Evolutionary conservation across 257 asterid genomes (phyloP), one percentile per base, ranked within the genome.

Genomic region (Echites panduratus): DNA sequence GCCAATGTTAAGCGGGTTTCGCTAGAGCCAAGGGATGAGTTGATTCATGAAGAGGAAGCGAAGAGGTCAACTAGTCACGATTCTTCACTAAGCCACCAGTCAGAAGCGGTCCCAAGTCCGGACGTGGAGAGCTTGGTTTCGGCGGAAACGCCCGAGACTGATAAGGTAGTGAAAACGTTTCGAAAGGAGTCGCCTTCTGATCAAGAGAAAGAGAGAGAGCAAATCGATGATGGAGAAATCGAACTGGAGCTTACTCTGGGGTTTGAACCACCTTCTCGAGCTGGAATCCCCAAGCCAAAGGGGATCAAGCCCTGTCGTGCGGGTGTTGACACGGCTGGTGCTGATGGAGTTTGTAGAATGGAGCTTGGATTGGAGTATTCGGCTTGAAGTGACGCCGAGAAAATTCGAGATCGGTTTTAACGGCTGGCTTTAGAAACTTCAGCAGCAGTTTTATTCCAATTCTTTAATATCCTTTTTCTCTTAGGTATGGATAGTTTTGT

Each of bases 71-170:
- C 87, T 27, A 89, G 97, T 74, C 96, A 87, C 19, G 91, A 84
- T 71, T 89, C 97, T 58, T 83, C 93, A 0, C 67, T 91, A 79
- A 87, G 96, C 79, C 97, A 91, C 73, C 94, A 89, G 78, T 87
- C 92, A 4, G 87, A 68, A 73, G 85, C 44, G 1, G 80, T 54
- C 62, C 72, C 50, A 45, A 77, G 79, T 75, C 71, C 74, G 57
- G 78, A 70, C 40, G 64, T 50, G 9, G 85, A 68, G 69, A 85
- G 87, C 79, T 74, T 81, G 79, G 84, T 38, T 0, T 78, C 86
- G 45, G 75, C 82, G 47, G 83, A 59, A 68, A 73, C 80, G 67
- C n/a, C n/a, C n/a, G n/a, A n/a, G n/a, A n/a, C n/a, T n/a, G 87
- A 50, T 50, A 7, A 66, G 32, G 19, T 40, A 19, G 52, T 66